Percentiles rank a stretch among this genome's conserved stretches.
phyloP scores from a whole-genome alignment of 768 basidiomycete species.

The Boletellus ananas region DNA sequence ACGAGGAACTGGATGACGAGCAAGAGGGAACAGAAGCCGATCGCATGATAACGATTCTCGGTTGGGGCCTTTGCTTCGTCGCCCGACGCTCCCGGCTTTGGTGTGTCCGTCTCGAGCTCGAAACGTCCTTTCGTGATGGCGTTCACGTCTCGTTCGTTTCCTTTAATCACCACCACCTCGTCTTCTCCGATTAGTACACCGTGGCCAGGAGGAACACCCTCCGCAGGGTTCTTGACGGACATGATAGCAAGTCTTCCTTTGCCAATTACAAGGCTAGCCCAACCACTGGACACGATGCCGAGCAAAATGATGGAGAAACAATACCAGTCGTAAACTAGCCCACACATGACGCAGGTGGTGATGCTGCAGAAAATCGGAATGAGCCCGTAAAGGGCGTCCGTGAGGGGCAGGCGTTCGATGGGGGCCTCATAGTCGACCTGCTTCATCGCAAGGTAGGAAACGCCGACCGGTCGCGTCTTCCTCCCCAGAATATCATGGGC shows the following conservation, averaged over 20 bases:
- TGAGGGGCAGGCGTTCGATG: neutral
- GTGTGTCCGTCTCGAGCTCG: constrained; percentile 13
- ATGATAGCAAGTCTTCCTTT: constrained; percentile 18
- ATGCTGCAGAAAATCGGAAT: constrained; percentile 26
- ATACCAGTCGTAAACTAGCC: constrained; percentile 26
- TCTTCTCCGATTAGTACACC: constrained; percentile 20
- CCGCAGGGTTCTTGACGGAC: constrained; percentile 7
- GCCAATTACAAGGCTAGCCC: constrained; percentile 24
- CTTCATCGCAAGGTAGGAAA: constrained; percentile 22
- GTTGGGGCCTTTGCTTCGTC: no score
- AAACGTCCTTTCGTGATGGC: constrained; percentile 30
- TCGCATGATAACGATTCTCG: constrained; percentile 6
- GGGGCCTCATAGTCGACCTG: neutral
- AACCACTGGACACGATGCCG: constrained; percentile 32
- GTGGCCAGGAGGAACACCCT: constrained; percentile 26
- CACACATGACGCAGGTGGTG: constrained; percentile 24
- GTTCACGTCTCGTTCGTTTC: constrained; percentile 26
- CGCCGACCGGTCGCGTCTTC: constrained; percentile 4
- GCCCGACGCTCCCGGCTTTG: no score
- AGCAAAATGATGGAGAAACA: constrained; percentile 31
- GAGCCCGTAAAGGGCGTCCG: constrained; percentile 9
- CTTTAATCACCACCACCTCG: constrained; percentile 27
- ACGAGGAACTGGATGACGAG: constrained; percentile 30
- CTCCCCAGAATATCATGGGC: neutral
- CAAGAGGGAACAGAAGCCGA: constrained; percentile 27